These are phyloP conservation scores for Boletus sp. DNA, from an alignment of 768 basidiomycete genomes.

Conservation along the genomic window DNA sequence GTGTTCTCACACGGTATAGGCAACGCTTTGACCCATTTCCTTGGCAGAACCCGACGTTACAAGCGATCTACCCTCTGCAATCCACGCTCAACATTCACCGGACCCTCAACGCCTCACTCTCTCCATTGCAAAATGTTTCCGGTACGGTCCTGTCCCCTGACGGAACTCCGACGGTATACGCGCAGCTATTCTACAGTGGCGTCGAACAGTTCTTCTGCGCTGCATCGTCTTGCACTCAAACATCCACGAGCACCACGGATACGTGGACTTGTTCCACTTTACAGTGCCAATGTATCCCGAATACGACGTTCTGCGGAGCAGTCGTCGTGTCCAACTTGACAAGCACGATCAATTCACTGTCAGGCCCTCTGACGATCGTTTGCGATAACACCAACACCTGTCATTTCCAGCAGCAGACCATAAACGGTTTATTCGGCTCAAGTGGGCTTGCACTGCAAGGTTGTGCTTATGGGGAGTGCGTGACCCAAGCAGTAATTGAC, in stretches of 20 bases:
- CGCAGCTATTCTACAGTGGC: conserved; percentile 75
- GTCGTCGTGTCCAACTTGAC: conserved; percentile 47
- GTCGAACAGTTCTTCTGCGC: conserved; percentile 87
- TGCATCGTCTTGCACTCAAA: conserved; percentile 69
- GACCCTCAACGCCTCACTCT: conserved; percentile 63
- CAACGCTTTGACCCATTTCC: not conserved
- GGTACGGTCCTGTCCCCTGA: conserved; percentile 40
- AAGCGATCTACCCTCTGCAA: conserved; percentile 65
- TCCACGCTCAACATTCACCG: conserved; percentile 79
- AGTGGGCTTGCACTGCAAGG: conserved; percentile 67
- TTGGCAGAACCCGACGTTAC: conserved; percentile 77
- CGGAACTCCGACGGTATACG: conserved; percentile 53
- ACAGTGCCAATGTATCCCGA: conserved; percentile 65
- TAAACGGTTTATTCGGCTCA: conserved; percentile 70
- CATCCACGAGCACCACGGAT: conserved; percentile 38
- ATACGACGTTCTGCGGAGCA: conserved; percentile 74
- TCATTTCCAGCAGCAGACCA: conserved; percentile 67
- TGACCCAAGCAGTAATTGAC: conserved; percentile 76
- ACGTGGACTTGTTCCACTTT: conserved; percentile 73
- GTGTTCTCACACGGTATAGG: conserved; percentile 27
- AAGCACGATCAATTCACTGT: conserved; percentile 58
- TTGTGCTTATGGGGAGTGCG: conserved; percentile 88
- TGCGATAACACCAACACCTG: conserved; percentile 67
- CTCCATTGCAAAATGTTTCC: conserved; percentile 46
- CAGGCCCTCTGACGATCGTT: conserved; percentile 62